Base-by-base conservation (phyloP, 805 yeast species). In the Zygosaccharomyces siamensis region DNA sequence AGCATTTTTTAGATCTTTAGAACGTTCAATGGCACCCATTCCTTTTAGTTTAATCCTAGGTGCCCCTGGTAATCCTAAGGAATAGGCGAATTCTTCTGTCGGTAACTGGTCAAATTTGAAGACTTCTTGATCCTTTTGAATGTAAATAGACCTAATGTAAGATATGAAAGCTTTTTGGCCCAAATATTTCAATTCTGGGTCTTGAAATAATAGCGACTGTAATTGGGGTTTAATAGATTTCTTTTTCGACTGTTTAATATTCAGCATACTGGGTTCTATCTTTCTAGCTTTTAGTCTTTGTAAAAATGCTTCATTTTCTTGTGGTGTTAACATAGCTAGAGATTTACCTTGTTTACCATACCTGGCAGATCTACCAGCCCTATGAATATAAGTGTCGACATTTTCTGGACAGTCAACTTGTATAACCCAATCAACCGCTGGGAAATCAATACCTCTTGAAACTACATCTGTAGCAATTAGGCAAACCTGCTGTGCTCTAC, bases 161-260 rank as follows among this genome's bases (percentile, higher is more conserved):
- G 98, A 87, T 38, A 90, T 86, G 60, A 93, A 93, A 7, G 97
- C 97, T 64, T 92, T 87, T 71, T 93, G 99, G 0, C 93, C 99
- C 60, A 93, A 72, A 63, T 93, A 92, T 67, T 93, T 93, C 54
- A 93, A 71, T 58, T 87, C 89, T 0, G 98, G 96, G 58, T 86
- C 92, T 65, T 88, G 79, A 78, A 93, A 93, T 64, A 97, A 83
- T 50, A 90, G 72, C 1, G 93, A 86, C 67, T 93, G 98, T 54
- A 93, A 72, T 62, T 92, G 95, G 7, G 86, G 81, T 60, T 81
- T 78, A 50, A 93, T 89, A 12, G 86, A 76, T 64, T 83, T 85
- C 59, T 74, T 74, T 66, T 81, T 87, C 33, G 86, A 74, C 47
- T 77, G 84, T 60, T 86, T 84, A 54, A 93, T 84, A 47, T 81